Evolutionary conservation across 768 basidiomycete genomes (phyloP), one percentile per base, ranked within the genome.

Genomic region (Pisolithus marmoratus): DNA sequence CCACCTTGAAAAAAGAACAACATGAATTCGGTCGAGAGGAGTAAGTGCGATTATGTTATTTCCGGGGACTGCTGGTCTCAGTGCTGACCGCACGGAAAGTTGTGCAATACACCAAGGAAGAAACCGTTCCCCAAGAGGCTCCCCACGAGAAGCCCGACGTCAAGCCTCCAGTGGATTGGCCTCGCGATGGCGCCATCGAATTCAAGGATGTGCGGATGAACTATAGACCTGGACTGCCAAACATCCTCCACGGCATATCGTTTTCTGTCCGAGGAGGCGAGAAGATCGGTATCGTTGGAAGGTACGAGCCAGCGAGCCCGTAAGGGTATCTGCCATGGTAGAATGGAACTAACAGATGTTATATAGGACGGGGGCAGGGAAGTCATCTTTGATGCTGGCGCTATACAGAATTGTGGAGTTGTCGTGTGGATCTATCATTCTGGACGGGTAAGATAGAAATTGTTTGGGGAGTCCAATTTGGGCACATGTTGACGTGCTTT

Each of bases 241-340:
- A 79, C 14, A 87, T 90, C 3, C 72, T 91, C 36, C 82, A 83
- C 58, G 80, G 80, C 0, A 70, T 90, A n/a, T 77, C 77, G 5
- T 44, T 90, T 58, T 68, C 68, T n/a, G 77, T 90, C 42, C 66
- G 71, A 2, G 78, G 78, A 0, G 83, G 84, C 1, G 86, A 91
- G 67, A 87, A 88, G 71, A 82, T 90, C 50, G 88, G 87, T 14
- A 79, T 90, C 36, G 86, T 90, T 8, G 87, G 87, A 46, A 63
- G 82, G 62, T 73, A 44, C 7, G 64, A 29, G 48, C 11, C 4
- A 14, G 26, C 2, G 15, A 19, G n/a, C 2, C 20, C 11, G 17
- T 8, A 6, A 11, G 31, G 22, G 14, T 11, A 45, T n/a, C 12
- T 8, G 9, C 15, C 9, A 34, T 49, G 1, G 47, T n/a, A n/a